A percentile compares a stretch with the other conserved stretches of the same genome.
Conservation (phyloP, 2,329 filamentous ascomycete species). For the Pseudocercospora fijiensis region DNA sequence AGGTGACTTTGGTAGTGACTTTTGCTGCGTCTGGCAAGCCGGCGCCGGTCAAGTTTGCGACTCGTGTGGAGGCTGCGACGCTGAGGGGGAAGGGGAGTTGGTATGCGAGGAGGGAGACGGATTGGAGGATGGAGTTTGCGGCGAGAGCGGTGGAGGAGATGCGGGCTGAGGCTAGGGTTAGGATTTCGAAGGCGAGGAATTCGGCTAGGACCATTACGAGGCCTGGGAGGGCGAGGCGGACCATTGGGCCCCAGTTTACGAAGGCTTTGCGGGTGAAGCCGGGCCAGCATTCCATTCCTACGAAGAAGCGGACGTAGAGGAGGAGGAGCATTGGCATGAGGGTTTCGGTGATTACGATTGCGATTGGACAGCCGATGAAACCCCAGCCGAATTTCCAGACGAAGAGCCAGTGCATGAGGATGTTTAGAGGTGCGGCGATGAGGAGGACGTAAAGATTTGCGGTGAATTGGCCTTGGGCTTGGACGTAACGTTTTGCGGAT, state of each 20-base stretch:
- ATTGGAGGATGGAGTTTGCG: conserved; percentile 81
- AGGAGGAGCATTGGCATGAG: conserved; percentile 71
- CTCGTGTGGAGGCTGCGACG: conserved; percentile 81
- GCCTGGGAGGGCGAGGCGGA: conserved; percentile 81
- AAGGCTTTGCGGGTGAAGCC: conserved; percentile 71
- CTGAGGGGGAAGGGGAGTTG: conserved; percentile 90
- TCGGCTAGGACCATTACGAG: conserved; percentile 94
- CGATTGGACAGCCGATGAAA: conserved; percentile 77
- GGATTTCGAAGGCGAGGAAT: conserved; percentile 80
- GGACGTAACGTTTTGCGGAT: conserved; percentile 78
- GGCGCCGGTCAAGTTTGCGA: conserved; percentile 90
- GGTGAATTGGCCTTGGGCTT: conserved; percentile 83
- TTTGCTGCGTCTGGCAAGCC: conserved; percentile 77
- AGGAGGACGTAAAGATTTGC: conserved; percentile 81
- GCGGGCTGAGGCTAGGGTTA: conserved; percentile 78
- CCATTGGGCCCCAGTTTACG: conserved; percentile 78
- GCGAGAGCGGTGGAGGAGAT: conserved; percentile 78
- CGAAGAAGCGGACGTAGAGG: conserved; percentile 68
- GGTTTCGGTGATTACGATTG: conserved; percentile 72
- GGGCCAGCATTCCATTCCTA: conserved; percentile 74
- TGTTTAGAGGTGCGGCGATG: conserved; percentile 78
- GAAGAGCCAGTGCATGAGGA: conserved; percentile 75
- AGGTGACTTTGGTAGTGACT: conserved; percentile 73
- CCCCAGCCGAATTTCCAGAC: conserved; percentile 65
- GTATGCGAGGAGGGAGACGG: conserved; percentile 76